A percentile compares a stretch with the other conserved stretches of the same genome.
phyloP scores from a whole-genome alignment of 495 filamentous ascomycete species.

The Hypoxylon trugodes region DNA sequence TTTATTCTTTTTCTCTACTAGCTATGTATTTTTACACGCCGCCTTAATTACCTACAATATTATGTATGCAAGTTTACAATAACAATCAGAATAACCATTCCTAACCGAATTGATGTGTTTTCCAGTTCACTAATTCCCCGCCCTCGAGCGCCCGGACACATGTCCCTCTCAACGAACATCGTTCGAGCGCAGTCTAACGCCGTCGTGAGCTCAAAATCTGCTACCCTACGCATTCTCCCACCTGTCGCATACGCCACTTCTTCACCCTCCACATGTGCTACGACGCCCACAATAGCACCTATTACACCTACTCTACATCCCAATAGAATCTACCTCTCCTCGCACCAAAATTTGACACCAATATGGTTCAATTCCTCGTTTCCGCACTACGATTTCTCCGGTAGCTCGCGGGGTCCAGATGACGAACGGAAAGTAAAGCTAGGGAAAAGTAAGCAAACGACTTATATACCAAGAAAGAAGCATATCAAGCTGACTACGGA shows the following conservation, averaged over 20 bases:
- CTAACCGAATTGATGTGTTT: conserved; percentile 39
- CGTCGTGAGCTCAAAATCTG: conserved; percentile 34
- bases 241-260: conserved; percentile 14
- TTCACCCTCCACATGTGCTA: conserved; percentile 7
- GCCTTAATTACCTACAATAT: background rate
- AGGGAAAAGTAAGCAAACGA: conserved; percentile 75
- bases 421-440: conserved; percentile 83
- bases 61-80: background rate
- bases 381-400: conserved; percentile 34
- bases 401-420: conserved; percentile 59
- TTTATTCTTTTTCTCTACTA: conserved; percentile 7
- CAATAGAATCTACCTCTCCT: conserved; percentile 5
- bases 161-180: conserved; percentile 44
- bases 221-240: conserved; percentile 30
- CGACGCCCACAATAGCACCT: conserved; percentile 12
- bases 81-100: background rate
- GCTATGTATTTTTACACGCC: conserved; percentile 22
- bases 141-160: conserved; percentile 39
- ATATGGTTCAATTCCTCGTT: conserved; percentile 50
- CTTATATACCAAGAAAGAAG: background rate
- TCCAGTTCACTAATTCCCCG: conserved; percentile 4
- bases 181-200: conserved; percentile 42
- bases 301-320: background rate
- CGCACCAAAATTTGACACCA: conserved; percentile 32
- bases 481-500: conserved; percentile 11